phyloP scores from a whole-genome alignment of 495 filamentous ascomycete species.

The Aspergillus egyptiacus region DNA sequence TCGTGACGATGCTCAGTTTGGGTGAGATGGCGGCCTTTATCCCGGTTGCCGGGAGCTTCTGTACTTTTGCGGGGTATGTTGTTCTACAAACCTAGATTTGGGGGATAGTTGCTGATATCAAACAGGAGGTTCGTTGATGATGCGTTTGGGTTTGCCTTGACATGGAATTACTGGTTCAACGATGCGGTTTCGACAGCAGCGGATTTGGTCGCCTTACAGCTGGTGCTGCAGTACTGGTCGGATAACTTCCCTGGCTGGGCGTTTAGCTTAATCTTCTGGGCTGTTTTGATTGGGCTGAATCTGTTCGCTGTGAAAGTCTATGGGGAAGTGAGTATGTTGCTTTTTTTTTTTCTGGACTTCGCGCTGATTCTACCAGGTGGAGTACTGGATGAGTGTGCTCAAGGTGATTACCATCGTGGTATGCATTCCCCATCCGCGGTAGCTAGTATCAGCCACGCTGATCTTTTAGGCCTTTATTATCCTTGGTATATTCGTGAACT shows the following conservation, averaged over 20 bases:
- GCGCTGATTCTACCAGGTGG: constrained; percentile 29
- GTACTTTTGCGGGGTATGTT: constrained; percentile 47
- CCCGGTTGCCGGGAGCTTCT: constrained; percentile 46
- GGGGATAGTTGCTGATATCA: neutral
- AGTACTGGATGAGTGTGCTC: constrained; percentile 51
- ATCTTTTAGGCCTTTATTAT: constrained; percentile 45
- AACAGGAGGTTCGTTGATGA: constrained; percentile 52
- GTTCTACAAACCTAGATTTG: neutral
- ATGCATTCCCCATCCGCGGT: constrained; percentile 18
- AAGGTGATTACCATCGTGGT: constrained; percentile 52
- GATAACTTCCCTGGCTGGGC: constrained; percentile 48
- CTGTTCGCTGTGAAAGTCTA: constrained; percentile 48
- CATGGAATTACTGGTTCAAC: constrained; percentile 58
- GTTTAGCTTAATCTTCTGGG: constrained; percentile 48
- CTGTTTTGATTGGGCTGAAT: constrained; percentile 44
- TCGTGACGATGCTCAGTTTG: constrained; percentile 44
- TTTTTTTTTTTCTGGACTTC: neutral
- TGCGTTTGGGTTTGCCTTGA: constrained; percentile 47
- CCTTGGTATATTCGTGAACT: constrained; percentile 46
- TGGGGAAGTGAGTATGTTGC: constrained; percentile 39
- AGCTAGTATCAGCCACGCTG: too few species aligned
- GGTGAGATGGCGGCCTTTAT: constrained; percentile 49
- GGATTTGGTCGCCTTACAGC: constrained; percentile 49
- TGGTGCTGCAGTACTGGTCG: constrained; percentile 49
- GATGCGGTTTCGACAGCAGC: constrained; percentile 52